Conservation (phyloP, 1,139 yeast species). For the Hemisphaericaspora xylanilytica region DNA sequence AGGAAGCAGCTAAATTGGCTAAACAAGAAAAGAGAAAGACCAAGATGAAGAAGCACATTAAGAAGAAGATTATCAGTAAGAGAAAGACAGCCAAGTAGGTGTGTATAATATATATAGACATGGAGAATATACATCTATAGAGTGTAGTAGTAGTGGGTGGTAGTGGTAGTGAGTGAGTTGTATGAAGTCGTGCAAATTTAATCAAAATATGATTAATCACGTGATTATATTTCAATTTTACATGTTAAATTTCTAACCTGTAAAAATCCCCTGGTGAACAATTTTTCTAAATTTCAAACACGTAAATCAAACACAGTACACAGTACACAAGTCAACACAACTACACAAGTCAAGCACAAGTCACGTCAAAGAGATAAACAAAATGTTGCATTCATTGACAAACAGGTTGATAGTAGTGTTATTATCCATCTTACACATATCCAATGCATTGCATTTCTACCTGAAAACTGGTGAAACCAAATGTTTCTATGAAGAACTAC, state of each 20-base stretch:
- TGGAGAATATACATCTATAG: neutral
- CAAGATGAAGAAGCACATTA: constrained; percentile 88
- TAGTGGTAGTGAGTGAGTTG: too few relatives aligned
- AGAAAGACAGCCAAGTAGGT: constrained; percentile 27
- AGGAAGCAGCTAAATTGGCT: constrained; percentile 77
- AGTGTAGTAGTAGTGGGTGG: neutral
- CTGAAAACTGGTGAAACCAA: constrained; percentile 44
- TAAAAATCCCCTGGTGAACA: too few relatives aligned
- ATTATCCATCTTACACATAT: constrained; percentile 17
- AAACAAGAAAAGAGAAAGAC: constrained; percentile 85
- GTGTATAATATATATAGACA: neutral
- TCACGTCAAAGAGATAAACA: neutral
- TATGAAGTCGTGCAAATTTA: neutral
- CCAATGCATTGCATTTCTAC: constrained; percentile 44
- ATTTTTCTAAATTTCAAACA: too few relatives aligned
- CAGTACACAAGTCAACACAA: too few relatives aligned
- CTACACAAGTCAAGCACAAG: too few relatives aligned
- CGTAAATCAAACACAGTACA: too few relatives aligned
- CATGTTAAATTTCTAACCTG: too few relatives aligned
- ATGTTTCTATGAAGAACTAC: constrained; percentile 48
- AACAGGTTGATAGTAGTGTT: constrained; percentile 4
- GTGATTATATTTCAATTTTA: too few relatives aligned
- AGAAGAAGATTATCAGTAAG: constrained; percentile 73
- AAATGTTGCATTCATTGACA: neutral
- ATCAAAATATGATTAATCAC: too few relatives aligned